Evolutionary conservation across 2,329 filamentous ascomycete species (phyloP).

Genomic region (Passalora sequoiae): DNA sequence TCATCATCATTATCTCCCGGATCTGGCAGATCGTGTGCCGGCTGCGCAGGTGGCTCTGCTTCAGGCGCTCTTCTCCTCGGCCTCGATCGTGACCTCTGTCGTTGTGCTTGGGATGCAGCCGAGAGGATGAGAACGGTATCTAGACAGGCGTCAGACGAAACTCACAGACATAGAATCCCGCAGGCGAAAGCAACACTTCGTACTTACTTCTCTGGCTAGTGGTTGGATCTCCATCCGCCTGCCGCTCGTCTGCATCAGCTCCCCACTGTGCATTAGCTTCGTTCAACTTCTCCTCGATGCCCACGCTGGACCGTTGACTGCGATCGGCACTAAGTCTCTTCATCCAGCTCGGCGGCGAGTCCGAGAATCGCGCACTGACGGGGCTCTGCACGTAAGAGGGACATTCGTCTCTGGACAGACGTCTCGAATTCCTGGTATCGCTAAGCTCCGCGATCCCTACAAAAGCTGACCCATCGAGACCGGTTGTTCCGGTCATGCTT

Average conservation of each 20-base stretch:
- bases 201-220: not conserved
- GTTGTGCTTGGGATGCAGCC: not conserved
- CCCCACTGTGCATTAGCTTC: not conserved
- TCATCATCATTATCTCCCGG: not conserved
- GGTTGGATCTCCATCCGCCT: not conserved
- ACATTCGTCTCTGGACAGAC: not conserved
- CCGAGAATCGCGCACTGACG: constrained; percentile 1
- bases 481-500: not conserved
- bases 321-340: not conserved
- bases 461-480: no score
- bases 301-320: not conserved
- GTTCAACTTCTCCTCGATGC: not conserved
- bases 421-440: not conserved
- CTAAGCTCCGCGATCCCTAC: not conserved
- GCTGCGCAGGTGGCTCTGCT: not conserved
- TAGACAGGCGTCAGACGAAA: not conserved
- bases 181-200: no score
- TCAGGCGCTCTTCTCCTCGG: not conserved
- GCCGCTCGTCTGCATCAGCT: not conserved
- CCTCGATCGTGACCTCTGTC: constrained; percentile 2
- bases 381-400: not conserved
- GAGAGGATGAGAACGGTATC: not conserved
- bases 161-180: no score
- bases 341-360: constrained; percentile 3
- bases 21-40: not conserved